Evolutionary conservation across 2,329 filamentous ascomycete species (phyloP), one percentile per base, ranked within the genome.

Genomic region (Beauveria bassiana): DNA sequence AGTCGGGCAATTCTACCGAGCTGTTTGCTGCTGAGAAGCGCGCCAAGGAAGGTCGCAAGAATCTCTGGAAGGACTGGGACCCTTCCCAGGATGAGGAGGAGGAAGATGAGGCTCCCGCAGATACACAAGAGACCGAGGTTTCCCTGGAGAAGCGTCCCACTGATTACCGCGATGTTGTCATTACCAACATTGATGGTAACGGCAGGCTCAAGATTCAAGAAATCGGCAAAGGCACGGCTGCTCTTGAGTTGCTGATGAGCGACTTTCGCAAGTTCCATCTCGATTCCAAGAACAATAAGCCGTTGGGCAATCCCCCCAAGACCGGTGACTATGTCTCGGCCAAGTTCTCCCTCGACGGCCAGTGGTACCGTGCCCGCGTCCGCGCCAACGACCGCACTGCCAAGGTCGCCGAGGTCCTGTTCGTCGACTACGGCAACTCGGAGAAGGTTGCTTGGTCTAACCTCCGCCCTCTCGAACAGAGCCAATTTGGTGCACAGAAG

Each of bases 371-470:
- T 64, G 95, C 90, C 38, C 89, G 88, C 64, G 86, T 99, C 64
- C 88, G 93, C 64, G 87, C 93, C 72, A 97, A 98, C 75, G 95
- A 99, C 77, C 91, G 95, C 64, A 84, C 93, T 9, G 88, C 87
- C 70, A 91, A 95, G 82, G 86, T 90, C 68, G 88, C 92, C 26
- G 95, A 99, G 75, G 88, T 99, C 28, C 78, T 96, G 51, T 99
- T 96, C 76, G 86, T 99, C 65, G 95, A 99, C 78, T 99, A 96
- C 75, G 95, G 95, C 69, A 99, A 99, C 81, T 88, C 85, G 61
- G 95, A 99, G 76, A 88, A 87, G 71, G 81, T 96, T 62, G 85
- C 93, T 0, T 99, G 93, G 92, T 83, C 86, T 26, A 83, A 85
- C 66, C 85, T 99, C 49, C 89, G 95, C 31, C 81, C 91, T n/a